Percentiles rank a stretch among this genome's conserved stretches.
Conservation (phyloP, 805 yeast species). For the Candida taoyuanica region DNA sequence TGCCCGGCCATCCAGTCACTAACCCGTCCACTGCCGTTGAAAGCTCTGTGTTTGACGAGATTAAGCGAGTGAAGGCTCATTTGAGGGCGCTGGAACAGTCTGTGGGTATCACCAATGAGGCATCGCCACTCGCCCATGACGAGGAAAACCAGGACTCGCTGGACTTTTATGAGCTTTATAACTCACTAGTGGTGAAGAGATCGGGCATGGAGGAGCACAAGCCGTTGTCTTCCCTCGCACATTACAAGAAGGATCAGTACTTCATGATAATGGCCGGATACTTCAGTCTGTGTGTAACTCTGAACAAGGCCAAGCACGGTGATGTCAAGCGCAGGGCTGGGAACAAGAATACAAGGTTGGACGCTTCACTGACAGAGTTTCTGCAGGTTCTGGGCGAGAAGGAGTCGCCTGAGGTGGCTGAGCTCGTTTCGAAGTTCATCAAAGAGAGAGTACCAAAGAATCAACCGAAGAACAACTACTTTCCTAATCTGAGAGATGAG, state of each 20-base stretch:
- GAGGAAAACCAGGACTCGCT: slow-evolving; percentile 14
- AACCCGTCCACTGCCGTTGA: neutral
- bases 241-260: slow-evolving; percentile 21
- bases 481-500: slow-evolving; percentile 15
- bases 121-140: slow-evolving; percentile 7
- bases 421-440: slow-evolving; percentile 18
- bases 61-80: slow-evolving; percentile 9
- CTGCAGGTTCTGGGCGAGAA: slow-evolving; percentile 22
- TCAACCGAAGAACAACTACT: slow-evolving; percentile 5
- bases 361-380: slow-evolving; percentile 20
- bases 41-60: slow-evolving; percentile 7
- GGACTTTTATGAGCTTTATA: slow-evolving; percentile 19
- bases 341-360: slow-evolving; percentile 20
- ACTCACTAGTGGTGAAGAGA: slow-evolving; percentile 21
- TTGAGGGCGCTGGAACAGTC: neutral
- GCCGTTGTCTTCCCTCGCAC: slow-evolving; percentile 21
- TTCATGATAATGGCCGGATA: slow-evolving; percentile 22
- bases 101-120: neutral
- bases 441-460: slow-evolving; percentile 18
- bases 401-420: slow-evolving; percentile 19
- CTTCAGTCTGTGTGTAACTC: slow-evolving; percentile 17
- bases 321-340: slow-evolving; percentile 9
- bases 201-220: slow-evolving; percentile 27
- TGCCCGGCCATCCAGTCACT: neutral
- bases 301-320: slow-evolving; percentile 13